These are phyloP conservation scores for Russula virescens DNA, from an alignment of 768 basidiomycete species.

Conservation along the genomic window DNA sequence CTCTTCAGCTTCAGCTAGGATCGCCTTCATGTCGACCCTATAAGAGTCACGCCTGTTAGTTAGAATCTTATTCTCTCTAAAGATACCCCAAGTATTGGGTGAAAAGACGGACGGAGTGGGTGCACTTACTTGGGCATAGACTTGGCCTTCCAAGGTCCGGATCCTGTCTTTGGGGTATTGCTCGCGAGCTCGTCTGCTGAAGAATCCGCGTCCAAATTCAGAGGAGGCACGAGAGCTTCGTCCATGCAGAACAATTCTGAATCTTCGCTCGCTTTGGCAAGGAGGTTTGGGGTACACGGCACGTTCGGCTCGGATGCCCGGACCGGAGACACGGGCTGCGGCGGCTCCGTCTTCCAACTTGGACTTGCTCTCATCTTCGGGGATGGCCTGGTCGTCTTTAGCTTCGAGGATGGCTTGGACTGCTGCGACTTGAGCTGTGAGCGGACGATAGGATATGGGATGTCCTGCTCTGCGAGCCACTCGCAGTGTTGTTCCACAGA, in stretches of 20 bases:
- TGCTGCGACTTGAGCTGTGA: constrained; percentile 24
- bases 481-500: constrained; percentile 52
- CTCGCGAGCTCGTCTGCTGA: background rate
- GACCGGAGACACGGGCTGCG: constrained; percentile 29
- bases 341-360: constrained; percentile 23
- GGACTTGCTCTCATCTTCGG: constrained; percentile 30
- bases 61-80: background rate
- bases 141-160: constrained; percentile 33
- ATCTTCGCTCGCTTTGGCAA: constrained; percentile 46
- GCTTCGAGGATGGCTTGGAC: constrained; percentile 29
- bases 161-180: constrained; percentile 21
- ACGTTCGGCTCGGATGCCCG: constrained; percentile 25
- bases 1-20: constrained; percentile 74
- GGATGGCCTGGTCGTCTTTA: constrained; percentile 28
- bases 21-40: constrained; percentile 76
- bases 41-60: background rate
- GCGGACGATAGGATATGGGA: constrained; percentile 51
- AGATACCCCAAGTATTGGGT: background rate
- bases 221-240: constrained; percentile 39
- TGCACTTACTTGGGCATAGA: constrained; percentile 44
- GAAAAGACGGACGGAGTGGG: too few species aligned
- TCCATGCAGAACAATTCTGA: constrained; percentile 89
- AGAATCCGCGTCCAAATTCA: constrained; percentile 25
- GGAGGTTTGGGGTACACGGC: constrained; percentile 18
- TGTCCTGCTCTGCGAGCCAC: constrained; percentile 68